Evolutionary conservation across 2,329 filamentous ascomycete genomes (phyloP).

Genomic region (Fusarium sp.): DNA sequence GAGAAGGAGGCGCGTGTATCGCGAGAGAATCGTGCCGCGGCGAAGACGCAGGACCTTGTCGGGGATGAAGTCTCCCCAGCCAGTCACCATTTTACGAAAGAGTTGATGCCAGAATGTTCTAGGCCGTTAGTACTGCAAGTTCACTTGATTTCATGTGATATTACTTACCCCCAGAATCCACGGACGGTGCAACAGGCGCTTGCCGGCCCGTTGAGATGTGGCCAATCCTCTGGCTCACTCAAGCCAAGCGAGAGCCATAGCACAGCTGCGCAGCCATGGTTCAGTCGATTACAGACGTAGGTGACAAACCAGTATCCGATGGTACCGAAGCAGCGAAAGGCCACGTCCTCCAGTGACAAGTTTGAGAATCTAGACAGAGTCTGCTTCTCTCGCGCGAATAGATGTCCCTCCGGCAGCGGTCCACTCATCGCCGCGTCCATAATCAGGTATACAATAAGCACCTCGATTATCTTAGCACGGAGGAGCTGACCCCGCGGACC

Average conservation of each 20-base stretch:
- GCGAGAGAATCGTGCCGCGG: not conserved
- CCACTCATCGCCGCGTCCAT: not conserved
- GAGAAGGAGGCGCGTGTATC: conserved; percentile 2
- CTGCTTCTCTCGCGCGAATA: conserved; percentile 1
- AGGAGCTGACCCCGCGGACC: not conserved
- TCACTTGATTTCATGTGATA: fast-evolving
- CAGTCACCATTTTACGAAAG: not conserved
- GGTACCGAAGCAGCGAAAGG: not conserved
- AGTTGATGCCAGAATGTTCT: conserved; percentile 21
- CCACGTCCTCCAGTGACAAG: not conserved
- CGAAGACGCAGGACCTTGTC: not conserved
- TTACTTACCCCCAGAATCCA: conserved; percentile 13
- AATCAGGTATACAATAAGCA: not conserved
- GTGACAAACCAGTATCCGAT: not conserved
- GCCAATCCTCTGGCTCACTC: conserved; percentile 5
- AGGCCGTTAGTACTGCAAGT: fast-evolving
- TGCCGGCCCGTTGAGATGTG: conserved; percentile 2
- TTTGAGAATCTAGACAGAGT: not conserved
- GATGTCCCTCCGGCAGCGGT: not conserved
- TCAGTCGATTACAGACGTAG: not conserved
- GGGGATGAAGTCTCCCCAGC: conserved; percentile 6
- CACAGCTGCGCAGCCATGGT: not conserved
- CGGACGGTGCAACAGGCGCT: conserved; percentile 10
- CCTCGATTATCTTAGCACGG: not conserved
- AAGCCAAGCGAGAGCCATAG: not conserved